Evolutionary conservation across 202 grass and related monocot genomes (phyloP).

Genomic region (Zizania palustris): DNA sequence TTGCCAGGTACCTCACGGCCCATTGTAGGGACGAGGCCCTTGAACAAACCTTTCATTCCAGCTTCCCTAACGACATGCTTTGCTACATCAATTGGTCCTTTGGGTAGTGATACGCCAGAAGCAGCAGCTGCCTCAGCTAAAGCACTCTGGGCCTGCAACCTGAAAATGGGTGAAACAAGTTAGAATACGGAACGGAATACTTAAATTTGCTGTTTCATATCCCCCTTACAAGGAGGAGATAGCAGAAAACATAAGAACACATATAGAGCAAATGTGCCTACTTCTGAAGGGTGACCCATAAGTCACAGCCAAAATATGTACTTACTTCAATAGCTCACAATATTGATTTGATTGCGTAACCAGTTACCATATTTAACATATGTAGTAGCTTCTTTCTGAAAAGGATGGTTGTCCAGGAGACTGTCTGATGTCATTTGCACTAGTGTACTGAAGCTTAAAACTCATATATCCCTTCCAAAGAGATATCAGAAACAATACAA

Average conservation of each 20-base stretch:
- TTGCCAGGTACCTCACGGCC: slow-evolving; percentile 75
- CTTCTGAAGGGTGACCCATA: background rate
- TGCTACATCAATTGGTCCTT: slow-evolving; percentile 70
- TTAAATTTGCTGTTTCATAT: background rate
- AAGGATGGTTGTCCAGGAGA: background rate
- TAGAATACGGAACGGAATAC: background rate
- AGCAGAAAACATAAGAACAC: slow-evolving; percentile 7
- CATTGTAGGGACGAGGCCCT: slow-evolving; percentile 61
- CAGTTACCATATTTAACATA: background rate
- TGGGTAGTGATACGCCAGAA: slow-evolving; percentile 45
- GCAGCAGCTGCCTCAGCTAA: slow-evolving; percentile 49
- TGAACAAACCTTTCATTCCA: slow-evolving; percentile 60
- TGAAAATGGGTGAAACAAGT: slow-evolving; percentile 14
- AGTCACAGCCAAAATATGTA: background rate
- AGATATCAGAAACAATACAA: background rate
- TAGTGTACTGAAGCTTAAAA: background rate
- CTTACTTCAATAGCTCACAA: background rate
- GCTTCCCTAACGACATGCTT: slow-evolving; percentile 65
- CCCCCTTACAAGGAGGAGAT: background rate
- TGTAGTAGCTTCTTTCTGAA: background rate
- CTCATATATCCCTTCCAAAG: slow-evolving; percentile 1
- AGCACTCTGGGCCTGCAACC: slow-evolving; percentile 73
- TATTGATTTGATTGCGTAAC: background rate
- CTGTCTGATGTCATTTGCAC: background rate
- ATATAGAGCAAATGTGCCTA: background rate